A percentile compares a stretch with the other conserved stretches of the same genome.
phyloP scores from a whole-genome alignment of 2,329 filamentous ascomycete genomes.

The Penicillium sclerotigenum region DNA sequence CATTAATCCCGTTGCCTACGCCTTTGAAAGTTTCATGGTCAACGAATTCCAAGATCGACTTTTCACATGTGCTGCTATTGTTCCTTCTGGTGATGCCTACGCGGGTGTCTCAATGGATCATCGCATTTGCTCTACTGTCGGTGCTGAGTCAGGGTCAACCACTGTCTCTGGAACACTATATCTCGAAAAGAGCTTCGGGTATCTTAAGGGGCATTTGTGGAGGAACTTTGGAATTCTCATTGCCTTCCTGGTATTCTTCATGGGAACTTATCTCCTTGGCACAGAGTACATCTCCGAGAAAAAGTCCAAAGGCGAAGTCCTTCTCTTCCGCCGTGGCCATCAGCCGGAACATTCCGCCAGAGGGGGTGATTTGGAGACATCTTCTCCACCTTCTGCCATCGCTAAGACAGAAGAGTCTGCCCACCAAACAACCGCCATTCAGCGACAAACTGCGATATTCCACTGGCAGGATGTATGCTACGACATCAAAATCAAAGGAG shows the following conservation, averaged over 20 bases:
- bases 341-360: not conserved
- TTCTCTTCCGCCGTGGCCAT: conserved; percentile 44
- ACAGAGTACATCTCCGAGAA: conserved; percentile 24
- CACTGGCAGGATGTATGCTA: conserved; percentile 57
- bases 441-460: conserved; percentile 30
- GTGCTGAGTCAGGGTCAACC: not conserved
- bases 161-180: not conserved
- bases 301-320: conserved; percentile 30
- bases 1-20: conserved; percentile 73
- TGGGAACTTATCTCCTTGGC: not conserved
- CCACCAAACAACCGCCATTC: not conserved
- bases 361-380: not conserved
- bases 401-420: not conserved
- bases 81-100: not conserved
- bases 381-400: not conserved
- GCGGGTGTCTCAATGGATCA: not conserved
- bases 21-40: not conserved
- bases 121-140: not conserved
- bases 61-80: not conserved
- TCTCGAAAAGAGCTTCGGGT: not conserved
- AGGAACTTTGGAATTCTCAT: conserved; percentile 65
- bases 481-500: conserved; percentile 52
- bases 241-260: conserved; percentile 57
- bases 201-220: conserved; percentile 24
- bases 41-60: not conserved